Evolutionary conservation across 202 grass and related monocot genomes (phyloP), one percentile per base, ranked within the genome.

Genomic region (Saccharum hybrid): DNA sequence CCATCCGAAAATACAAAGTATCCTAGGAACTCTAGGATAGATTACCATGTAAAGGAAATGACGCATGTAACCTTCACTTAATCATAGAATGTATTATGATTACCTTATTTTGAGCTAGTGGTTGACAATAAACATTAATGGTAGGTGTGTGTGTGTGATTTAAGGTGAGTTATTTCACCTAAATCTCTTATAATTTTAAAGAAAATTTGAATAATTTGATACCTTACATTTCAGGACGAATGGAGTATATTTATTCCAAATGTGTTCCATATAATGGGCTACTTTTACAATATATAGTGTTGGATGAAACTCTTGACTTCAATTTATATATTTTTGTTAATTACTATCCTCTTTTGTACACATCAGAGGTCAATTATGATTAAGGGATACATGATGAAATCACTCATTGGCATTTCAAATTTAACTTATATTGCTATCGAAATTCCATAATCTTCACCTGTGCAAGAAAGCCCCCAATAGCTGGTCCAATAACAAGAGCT

Each of bases 401-500:
- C 8, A 42, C 14, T 59, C n/a, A 60, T 85, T 8, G 5, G 14
- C 41, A 49, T 72, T 60, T 75, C 1, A 46, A 74, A n/a, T 19
- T 45, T 60, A 46, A 34, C 37, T 36, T 65, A 19, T 28, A 0
- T 79, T 23, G 22, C 33, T 15, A 82, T 39, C 7, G 13, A 66
- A 79, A 7, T 75, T 5, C 3, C 78, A 28, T 71, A 33, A 64
- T 66, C 5, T 77, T 68, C 67, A 94, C 92, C 89, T 94, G 92
- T 66, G 87, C 65, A 77, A 94, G 89, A 82, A 90, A 94, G 54
- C 92, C 92, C 74, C 92, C 92, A 31, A 94, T 83, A 64, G 92
- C 92, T 42, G 92, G 86, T 51, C 92, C 92, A 22, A 94, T n/a
- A 86, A 94, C 82, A 75, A 89, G 66, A 42, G 89, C 89, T 59